Conservation (phyloP, 371 early-diverging fungal genomes). For the Apophysomyces variabilis region DNA sequence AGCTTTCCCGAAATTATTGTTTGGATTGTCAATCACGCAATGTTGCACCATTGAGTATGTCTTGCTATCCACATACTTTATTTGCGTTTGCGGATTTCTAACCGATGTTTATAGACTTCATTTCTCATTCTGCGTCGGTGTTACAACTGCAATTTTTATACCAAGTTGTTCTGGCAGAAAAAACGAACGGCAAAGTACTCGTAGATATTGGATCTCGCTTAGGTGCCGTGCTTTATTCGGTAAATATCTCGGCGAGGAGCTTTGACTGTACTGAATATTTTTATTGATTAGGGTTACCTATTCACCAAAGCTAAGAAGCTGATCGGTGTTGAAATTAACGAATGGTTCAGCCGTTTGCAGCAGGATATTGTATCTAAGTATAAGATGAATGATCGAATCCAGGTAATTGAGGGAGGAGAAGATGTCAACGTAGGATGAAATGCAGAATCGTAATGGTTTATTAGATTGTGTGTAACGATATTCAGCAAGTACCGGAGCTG, state of each 20-base stretch:
- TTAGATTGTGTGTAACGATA: conserved; percentile 56
- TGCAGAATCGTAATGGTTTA: background rate
- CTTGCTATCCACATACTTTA: background rate
- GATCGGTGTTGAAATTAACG: conserved; percentile 69
- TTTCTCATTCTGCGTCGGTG: conserved; percentile 68
- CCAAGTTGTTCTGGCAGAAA: conserved; percentile 56
- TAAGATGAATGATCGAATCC: conserved; percentile 59
- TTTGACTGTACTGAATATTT: background rate
- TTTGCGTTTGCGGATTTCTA: background rate
- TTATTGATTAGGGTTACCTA: conserved; percentile 50
- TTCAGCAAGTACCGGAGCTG: conserved; percentile 50
- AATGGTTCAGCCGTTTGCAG: conserved; percentile 64
- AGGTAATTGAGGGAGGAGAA: conserved; percentile 35
- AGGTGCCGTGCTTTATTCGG: conserved; percentile 68
- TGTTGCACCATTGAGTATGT: conserved; percentile 52
- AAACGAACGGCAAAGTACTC: conserved; percentile 54
- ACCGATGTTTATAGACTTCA: conserved; percentile 48
- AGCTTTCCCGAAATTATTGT: conserved; percentile 67
- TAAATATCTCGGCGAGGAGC: conserved; percentile 26
- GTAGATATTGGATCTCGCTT: conserved; percentile 70
- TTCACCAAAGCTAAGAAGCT: conserved; percentile 60
- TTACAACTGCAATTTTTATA: conserved; percentile 66
- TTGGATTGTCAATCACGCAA: conserved; percentile 62
- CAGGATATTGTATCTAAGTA: conserved; percentile 59
- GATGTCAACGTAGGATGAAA: background rate